Percentiles rank a stretch among this genome's conserved stretches.
phyloP scores from a whole-genome alignment of 1,284 basidiomycete species.

The Trichosporon faecale region DNA sequence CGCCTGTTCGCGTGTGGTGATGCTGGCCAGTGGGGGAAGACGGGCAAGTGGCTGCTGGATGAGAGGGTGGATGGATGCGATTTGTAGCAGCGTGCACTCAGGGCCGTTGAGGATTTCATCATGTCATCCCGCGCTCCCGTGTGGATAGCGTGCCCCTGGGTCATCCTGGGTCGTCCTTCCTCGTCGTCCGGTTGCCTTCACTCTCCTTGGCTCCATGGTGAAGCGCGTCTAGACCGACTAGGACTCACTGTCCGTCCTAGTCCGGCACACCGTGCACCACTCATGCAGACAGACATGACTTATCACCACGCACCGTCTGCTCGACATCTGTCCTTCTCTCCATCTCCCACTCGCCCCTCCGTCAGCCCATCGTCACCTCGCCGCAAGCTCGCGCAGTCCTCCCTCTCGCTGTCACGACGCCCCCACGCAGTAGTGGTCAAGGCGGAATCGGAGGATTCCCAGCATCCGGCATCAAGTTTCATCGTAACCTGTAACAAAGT shows the following conservation, averaged over 20 bases:
- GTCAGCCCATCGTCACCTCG: neutral
- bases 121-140: constrained; percentile 9
- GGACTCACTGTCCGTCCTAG: neutral
- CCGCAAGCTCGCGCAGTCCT: neutral
- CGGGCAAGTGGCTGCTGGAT: no score
- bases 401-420: neutral
- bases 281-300: neutral
- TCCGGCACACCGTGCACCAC: neutral
- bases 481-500: constrained; percentile 9
- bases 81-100: neutral
- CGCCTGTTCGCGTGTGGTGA: neutral
- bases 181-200: no score
- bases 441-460: neutral
- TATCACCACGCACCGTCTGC: neutral
- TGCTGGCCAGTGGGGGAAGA: neutral
- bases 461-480: constrained; percentile 2
- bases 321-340: neutral
- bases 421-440: neutral
- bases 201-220: neutral
- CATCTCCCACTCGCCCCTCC: neutral
- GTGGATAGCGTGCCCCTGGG: neutral
- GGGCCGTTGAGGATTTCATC: neutral
- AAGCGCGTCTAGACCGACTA: neutral
- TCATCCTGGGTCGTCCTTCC: no score
- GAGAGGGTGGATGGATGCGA: neutral